Evolutionary conservation across 352 stramenopile species (phyloP).

Genomic region (Phytopythium boreale): DNA sequence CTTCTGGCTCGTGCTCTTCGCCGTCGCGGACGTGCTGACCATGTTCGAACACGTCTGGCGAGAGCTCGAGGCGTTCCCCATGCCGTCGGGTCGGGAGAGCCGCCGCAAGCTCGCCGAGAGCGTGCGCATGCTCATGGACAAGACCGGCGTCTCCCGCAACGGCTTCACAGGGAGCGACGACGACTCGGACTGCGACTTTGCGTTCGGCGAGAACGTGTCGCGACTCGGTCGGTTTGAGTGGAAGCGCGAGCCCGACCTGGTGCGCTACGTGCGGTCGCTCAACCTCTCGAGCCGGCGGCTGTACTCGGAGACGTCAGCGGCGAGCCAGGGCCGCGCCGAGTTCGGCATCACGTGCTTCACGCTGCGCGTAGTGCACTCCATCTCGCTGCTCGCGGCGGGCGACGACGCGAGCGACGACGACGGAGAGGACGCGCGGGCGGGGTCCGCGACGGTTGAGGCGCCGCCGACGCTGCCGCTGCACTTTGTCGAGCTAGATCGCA

Average conservation of each 20-base stretch:
- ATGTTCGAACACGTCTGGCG: neutral
- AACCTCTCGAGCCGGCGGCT: slow-evolving; percentile 28
- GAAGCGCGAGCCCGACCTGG: slow-evolving; percentile 13
- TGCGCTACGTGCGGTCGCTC: slow-evolving; percentile 22
- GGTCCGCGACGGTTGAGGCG: neutral
- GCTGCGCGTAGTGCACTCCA: slow-evolving; percentile 6
- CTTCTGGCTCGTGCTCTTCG: slow-evolving; percentile 13
- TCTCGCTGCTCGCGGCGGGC: neutral
- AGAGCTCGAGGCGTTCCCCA: slow-evolving; percentile 6
- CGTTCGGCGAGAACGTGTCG: slow-evolving; percentile 5
- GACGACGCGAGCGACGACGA: neutral
- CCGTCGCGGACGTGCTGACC: slow-evolving; percentile 10
- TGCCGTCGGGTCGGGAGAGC: neutral
- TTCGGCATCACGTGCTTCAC: slow-evolving; percentile 15
- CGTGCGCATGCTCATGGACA: slow-evolving; percentile 2
- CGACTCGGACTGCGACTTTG: neutral
- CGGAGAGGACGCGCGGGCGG: neutral
- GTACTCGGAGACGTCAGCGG: slow-evolving; percentile 12
- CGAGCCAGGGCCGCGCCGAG: slow-evolving; percentile 9
- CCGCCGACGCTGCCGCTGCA: slow-evolving; percentile 17
- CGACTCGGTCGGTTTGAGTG: slow-evolving; percentile 12
- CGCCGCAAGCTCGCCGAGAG: neutral
- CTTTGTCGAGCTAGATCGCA: slow-evolving; percentile 12
- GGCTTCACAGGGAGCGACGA: neutral
- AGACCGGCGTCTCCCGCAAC: neutral